Percentiles rank a stretch among this genome's conserved stretches.
Evolutionary conservation across 768 basidiomycete species (phyloP).

Genomic region (Agaricus subrufescens): DNA sequence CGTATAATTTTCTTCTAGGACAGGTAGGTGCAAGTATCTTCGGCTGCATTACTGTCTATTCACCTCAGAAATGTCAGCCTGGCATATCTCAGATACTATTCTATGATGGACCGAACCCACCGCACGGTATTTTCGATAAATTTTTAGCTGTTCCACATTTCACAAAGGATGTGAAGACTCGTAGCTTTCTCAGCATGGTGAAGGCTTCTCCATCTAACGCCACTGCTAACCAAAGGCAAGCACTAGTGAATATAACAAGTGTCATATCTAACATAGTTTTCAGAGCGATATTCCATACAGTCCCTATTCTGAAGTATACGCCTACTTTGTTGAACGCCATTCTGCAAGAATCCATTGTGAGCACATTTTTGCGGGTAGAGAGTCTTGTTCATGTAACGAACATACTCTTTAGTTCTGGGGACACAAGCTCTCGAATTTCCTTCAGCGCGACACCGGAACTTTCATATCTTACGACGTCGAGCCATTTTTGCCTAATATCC

Average conservation of each 20-base stretch:
- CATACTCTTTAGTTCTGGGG: constrained; percentile 39
- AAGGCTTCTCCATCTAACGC: constrained; percentile 29
- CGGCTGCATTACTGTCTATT: not conserved
- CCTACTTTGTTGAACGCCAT: constrained; percentile 34
- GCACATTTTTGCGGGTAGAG: not conserved
- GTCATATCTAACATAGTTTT: not conserved
- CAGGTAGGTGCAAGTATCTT: not conserved
- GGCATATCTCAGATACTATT: constrained; percentile 38
- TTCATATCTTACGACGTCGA: constrained; percentile 47
- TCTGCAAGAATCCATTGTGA: constrained; percentile 36
- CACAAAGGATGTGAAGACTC: constrained; percentile 31
- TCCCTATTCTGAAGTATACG: constrained; percentile 33
- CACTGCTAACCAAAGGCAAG: constrained; percentile 23
- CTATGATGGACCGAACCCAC: constrained; percentile 51
- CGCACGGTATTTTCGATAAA: constrained; percentile 45
- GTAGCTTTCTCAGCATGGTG: constrained; percentile 39
- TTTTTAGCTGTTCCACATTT: constrained; percentile 43
- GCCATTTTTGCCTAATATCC: constrained; percentile 40
- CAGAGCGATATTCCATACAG: constrained; percentile 37
- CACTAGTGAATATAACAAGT: not conserved
- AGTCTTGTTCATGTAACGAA: not conserved
- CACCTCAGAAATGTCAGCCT: not conserved
- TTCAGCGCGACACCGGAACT: constrained; percentile 17
- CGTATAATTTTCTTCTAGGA: constrained; percentile 33
- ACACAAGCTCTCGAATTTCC: constrained; percentile 13